These are phyloP conservation scores for Diutina sp. DNA, from an alignment of 1,139 yeast genomes.

Conservation along the genomic window DNA sequence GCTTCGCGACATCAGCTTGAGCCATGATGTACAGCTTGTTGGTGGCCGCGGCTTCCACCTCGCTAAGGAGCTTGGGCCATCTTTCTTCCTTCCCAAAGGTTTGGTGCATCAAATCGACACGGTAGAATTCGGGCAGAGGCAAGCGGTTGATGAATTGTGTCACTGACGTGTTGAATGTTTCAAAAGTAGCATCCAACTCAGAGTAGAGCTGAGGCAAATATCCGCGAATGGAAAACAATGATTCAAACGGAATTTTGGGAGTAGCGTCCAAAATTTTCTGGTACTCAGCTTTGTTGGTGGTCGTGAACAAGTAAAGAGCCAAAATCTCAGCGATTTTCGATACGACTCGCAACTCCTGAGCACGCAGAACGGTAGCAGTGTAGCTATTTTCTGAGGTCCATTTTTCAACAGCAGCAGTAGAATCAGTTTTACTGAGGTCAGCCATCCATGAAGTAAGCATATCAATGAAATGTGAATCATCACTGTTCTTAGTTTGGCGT, in stretches of 20 bases:
- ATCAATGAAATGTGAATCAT: neutral
- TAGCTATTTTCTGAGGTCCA: neutral
- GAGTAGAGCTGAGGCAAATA: conserved; percentile 30
- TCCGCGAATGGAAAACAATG: conserved; percentile 21
- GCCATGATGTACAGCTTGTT: conserved; percentile 48
- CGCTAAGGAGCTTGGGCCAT: conserved; percentile 29
- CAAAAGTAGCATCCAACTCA: conserved; percentile 30
- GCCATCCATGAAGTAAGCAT: neutral
- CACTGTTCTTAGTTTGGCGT: conserved; percentile 15
- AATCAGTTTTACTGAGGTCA: neutral
- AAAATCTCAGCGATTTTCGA: conserved; percentile 66
- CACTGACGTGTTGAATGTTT: conserved; percentile 5
- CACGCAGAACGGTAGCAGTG: neutral
- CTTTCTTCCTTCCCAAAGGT: conserved; percentile 31
- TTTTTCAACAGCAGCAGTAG: neutral
- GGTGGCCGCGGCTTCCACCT: neutral
- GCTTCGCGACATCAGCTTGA: conserved; percentile 56
- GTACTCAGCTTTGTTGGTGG: conserved; percentile 26
- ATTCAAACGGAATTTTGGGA: conserved; percentile 11
- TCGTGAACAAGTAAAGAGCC: conserved; percentile 59
- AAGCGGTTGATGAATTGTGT: conserved; percentile 33
- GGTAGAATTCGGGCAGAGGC: conserved; percentile 41
- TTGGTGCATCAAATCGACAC: conserved; percentile 50
- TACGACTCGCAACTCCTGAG: conserved; percentile 7
- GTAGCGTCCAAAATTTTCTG: conserved; percentile 14